These are phyloP conservation scores for Begonia peltatifolia DNA, from an alignment of 306 rosid species.

Conservation along the genomic window DNA sequence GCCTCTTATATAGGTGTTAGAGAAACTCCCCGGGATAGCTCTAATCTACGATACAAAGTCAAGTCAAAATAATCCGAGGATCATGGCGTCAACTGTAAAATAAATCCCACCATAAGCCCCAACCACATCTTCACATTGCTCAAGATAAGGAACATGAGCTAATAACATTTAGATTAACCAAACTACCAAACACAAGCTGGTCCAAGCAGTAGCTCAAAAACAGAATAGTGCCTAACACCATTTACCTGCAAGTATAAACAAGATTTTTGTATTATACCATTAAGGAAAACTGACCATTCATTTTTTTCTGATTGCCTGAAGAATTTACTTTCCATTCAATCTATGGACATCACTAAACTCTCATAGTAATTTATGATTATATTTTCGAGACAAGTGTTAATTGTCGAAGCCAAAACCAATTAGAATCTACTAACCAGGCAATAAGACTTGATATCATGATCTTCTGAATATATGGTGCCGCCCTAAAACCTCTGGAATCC, in stretches of 20 bases:
- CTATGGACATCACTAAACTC: not conserved
- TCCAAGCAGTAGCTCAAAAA: constrained; percentile 14
- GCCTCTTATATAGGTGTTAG: constrained; percentile 31
- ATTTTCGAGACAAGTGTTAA: not conserved
- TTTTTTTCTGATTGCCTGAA: no score
- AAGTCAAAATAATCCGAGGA: constrained; percentile 28
- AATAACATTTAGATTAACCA: constrained; percentile 4
- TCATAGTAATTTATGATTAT: not conserved
- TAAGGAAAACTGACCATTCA: constrained; percentile 1
- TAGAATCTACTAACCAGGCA: constrained; percentile 26
- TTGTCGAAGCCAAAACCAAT: not conserved
- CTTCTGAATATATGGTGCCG: constrained; percentile 62
- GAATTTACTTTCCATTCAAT: no score
- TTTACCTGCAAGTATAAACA: constrained; percentile 18
- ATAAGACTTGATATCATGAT: constrained; percentile 33
- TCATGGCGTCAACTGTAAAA: constrained; percentile 22
- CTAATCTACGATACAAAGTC: constrained; percentile 49
- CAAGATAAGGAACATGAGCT: constrained; percentile 16
- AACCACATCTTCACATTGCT: constrained; percentile 13
- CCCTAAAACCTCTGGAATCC: constrained; percentile 59
- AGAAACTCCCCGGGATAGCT: constrained; percentile 10
- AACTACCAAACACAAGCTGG: constrained; percentile 30
- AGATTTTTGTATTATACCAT: no score
- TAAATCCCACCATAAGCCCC: constrained; percentile 25
- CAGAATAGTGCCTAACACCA: constrained; percentile 13